Evolutionary conservation across 805 yeast genomes (phyloP), one percentile per base, ranked within the genome.

Genomic region (Teunomyces panamensis): DNA sequence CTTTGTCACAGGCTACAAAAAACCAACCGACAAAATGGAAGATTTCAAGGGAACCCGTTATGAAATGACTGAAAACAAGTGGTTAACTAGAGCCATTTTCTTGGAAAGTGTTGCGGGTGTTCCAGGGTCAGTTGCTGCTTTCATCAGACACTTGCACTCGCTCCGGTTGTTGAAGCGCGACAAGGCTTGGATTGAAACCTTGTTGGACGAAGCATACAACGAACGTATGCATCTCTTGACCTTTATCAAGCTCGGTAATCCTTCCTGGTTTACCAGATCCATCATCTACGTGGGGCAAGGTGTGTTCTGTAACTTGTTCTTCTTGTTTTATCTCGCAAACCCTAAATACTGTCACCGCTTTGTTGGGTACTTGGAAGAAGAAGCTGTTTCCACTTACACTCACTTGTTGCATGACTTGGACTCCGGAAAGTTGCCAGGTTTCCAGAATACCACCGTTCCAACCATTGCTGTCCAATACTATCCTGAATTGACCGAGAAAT

Each of bases 111-210:
- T 85, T 47, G 91, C 91, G 4, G 90, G 89, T 7, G 87, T 85
- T n/a, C 91, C 91, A 1, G 90, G 91, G 9, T 79, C 83, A 74
- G 86, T 82, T 42, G 91, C 87, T 3, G 85, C 86, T 1, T 85
- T 84, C 65, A 63, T 85, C 37, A 75, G 90, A 48, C 90, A 85
- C 59, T 71, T 85, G 56, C 83, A 81, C 52, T 78, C 87, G 2
- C 60, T 85, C 42, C 68, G 91, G 53, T 62, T 83, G 43, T 68
- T 85, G 54, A 74, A 74, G 56, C 67, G 90, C 49, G 91, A 85
- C 60, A 78, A 81, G 57, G 89, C 87, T 1, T 85, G 89, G 85
- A 75, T 85, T 51, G 88, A 85, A 61, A 84, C 90, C 1, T 68
- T 85, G 34, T 68, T 80, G 34, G 90, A 85, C 56, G 91, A 85